Percentiles rank a stretch among this genome's conserved stretches.
Evolutionary conservation across 2,329 filamentous ascomycete species (phyloP).

Genomic region (Sphaerulina musiva): DNA sequence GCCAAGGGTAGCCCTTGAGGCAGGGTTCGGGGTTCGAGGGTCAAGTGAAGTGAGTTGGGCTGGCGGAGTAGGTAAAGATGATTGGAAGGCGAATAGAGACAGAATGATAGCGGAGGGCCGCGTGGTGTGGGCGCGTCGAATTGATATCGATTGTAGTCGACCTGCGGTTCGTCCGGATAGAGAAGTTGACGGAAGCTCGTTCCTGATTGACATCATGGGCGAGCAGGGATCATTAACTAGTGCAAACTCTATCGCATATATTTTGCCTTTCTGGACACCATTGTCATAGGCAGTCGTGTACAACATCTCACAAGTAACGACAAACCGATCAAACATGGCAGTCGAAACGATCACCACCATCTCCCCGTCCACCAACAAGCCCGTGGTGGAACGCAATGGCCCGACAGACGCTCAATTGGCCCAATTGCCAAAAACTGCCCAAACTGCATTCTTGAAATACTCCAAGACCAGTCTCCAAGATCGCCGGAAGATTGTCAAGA

Average conservation of each 20-base stretch:
- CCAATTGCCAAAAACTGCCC: constrained; percentile 63
- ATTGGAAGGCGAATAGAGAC: too few relatives aligned
- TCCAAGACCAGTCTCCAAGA: constrained; percentile 66
- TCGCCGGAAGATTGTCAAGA: constrained; percentile 72
- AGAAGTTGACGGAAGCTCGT: neutral
- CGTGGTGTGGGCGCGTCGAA: too few relatives aligned
- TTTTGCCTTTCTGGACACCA: neutral
- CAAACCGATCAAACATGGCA: constrained; percentile 38
- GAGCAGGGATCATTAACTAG: neutral
- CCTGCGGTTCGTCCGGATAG: neutral
- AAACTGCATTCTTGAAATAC: constrained; percentile 69
- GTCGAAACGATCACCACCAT: constrained; percentile 65
- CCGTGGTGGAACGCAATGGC: constrained; percentile 72
- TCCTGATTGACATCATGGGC: neutral
- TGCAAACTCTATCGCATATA: neutral
- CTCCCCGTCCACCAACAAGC: constrained; percentile 81
- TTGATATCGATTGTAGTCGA: too few relatives aligned
- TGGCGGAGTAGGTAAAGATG: too few relatives aligned
- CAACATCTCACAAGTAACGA: neutral
- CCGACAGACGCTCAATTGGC: constrained; percentile 64
- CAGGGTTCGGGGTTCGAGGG: too few relatives aligned
- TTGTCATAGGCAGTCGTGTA: neutral
- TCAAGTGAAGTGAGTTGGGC: too few relatives aligned
- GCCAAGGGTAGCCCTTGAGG: too few relatives aligned
- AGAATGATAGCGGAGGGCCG: too few relatives aligned